Base-by-base conservation (phyloP, 306 rosid species). In the Castanea sativa region DNA sequence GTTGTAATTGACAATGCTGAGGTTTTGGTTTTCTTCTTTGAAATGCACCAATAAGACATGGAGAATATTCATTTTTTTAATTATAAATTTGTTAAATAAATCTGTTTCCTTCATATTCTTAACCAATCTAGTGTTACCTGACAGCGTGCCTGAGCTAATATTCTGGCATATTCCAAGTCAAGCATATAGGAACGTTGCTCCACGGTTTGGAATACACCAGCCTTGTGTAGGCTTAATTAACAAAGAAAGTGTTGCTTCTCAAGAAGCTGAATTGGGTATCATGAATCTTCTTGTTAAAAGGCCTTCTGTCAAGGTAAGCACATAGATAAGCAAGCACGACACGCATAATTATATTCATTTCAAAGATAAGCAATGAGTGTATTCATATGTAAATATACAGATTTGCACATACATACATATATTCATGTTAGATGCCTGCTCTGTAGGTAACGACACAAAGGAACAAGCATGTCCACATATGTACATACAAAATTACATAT, bases 161-260 rank as follows among this genome's bases (percentile, higher is more conserved):
- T 94, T 94, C 77, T 94, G 98, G 98, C 98, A 94, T 65, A 91
- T 94, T 82, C 97, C 98, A 71, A 92, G 93, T 85, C 61, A 45
- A 73, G 92, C 92, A 7, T 94, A 88, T 56, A 78, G 85, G 73
- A 77, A 58, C 3, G 94, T 79, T 72, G 93, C 97, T 82, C 98
- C 97, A 51, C 21, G 79, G 32, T 77, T 18, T 25, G 57, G 69
- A 25, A 88, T 91, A 79, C 81, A 59, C 57, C 90, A 89, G 78
- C 94, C 97, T 77, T 94, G 97, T 55, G 86, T 94, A 30, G 98
- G 97, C 56, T 91, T 93, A 25, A 92, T 94, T 56, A 94, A 92
- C 89, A 77, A 74, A 74, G 97, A 94, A 85, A 35, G 52, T 15
- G 97, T 94, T 74, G 97, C 97, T 59, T 45, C 90, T 79, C 98